A percentile compares a stretch with the other conserved stretches of the same genome.
Conservation (phyloP, 164 flowering plant genomes). For the Aristolochia californica region DNA sequence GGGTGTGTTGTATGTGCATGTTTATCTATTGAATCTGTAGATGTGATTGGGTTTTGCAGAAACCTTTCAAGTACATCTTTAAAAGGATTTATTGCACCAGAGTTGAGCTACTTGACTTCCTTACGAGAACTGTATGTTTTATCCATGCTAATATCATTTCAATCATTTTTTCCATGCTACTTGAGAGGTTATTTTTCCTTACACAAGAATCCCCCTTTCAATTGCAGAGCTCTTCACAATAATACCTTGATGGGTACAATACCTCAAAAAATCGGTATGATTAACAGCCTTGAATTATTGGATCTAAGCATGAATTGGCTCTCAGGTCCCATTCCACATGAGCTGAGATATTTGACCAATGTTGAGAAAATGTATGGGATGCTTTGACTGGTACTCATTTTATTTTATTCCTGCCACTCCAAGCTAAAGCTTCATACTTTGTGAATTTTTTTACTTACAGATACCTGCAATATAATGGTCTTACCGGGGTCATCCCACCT, state of each 20-base stretch:
- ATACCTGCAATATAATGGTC: conserved; percentile 72
- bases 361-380: conserved; percentile 43
- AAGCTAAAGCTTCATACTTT: too few species aligned
- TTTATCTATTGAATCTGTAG: background rate
- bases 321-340: conserved; percentile 71
- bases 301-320: conserved; percentile 80
- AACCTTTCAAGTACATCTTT: conserved; percentile 52
- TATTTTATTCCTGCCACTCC: background rate
- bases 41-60: conserved; percentile 33
- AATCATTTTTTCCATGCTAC: background rate
- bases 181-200: too few species aligned
- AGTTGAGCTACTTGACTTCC: conserved; percentile 46
- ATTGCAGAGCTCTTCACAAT: conserved; percentile 52
- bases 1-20: background rate
- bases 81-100: conserved; percentile 70
- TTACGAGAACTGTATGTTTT: conserved; percentile 64
- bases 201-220: background rate
- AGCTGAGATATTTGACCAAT: conserved; percentile 52
- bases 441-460: conserved; percentile 24
- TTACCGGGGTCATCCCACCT: conserved; percentile 60
- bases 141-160: background rate
- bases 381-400: background rate
- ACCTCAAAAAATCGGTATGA: conserved; percentile 63
- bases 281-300: conserved; percentile 55
- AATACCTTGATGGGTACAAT: conserved; percentile 66